Evolutionary conservation across 169 alveolate genomes (phyloP).

Genomic region (Babesia bigemina): DNA sequence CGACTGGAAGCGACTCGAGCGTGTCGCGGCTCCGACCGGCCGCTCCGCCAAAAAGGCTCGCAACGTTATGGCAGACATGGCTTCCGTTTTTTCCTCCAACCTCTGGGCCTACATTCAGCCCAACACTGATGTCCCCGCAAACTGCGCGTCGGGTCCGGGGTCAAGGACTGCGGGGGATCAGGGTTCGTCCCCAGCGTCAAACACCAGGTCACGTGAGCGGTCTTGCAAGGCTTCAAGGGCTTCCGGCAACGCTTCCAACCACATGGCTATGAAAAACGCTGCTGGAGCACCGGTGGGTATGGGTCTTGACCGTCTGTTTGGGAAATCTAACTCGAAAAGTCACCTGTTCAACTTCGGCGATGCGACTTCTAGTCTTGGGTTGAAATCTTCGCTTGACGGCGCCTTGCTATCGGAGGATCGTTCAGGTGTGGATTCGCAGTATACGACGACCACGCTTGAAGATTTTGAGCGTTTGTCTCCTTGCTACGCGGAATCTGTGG

Average conservation of each 20-base stretch:
- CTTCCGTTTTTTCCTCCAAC: not conserved
- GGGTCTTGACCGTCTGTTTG: conserved; percentile 5
- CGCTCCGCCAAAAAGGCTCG: conserved; percentile 1
- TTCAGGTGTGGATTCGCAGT: conserved; percentile 10
- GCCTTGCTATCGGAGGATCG: not conserved
- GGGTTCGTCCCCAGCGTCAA: not conserved
- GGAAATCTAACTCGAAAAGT: conserved; percentile 26
- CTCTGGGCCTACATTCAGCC: conserved; percentile 38
- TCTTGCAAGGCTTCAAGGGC: not conserved
- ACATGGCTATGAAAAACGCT: not conserved
- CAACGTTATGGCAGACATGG: not conserved
- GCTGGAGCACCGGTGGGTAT: not conserved
- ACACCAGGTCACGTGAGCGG: not conserved
- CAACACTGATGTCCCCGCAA: not conserved
- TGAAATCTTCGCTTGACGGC: not conserved
- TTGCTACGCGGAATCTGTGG: conserved; percentile 3
- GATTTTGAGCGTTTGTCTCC: conserved; percentile 27
- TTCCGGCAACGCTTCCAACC: not conserved
- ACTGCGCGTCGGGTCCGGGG: not conserved
- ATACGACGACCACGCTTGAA: conserved; percentile 22
- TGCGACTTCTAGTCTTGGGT: not conserved
- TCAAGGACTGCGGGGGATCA: not conserved
- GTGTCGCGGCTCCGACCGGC: not conserved
- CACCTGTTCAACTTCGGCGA: conserved; percentile 19
- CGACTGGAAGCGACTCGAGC: conserved; percentile 27